Evolutionary conservation across 2,329 filamentous ascomycete genomes (phyloP).

Genomic region (Aspergillus ochraceus): DNA sequence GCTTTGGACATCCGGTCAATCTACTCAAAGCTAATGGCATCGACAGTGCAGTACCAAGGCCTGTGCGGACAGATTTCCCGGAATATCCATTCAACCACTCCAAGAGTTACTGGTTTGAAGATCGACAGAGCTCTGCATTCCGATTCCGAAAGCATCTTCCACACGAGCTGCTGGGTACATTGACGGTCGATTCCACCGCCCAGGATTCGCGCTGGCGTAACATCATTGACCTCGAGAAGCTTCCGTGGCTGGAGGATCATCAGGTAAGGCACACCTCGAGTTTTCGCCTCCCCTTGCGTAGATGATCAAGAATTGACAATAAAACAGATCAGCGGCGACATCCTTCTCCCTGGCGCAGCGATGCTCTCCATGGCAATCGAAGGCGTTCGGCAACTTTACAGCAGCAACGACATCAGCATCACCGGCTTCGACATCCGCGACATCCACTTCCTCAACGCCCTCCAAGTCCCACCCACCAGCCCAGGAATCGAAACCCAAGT

Average conservation of each 20-base stretch:
- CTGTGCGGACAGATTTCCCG: neutral
- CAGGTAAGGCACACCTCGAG: neutral
- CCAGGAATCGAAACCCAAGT: too few relatives aligned
- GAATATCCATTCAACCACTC: conserved; percentile 1
- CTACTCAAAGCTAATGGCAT: neutral
- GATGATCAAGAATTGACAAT: too few relatives aligned
- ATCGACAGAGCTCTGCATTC: neutral
- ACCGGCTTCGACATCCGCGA: too few relatives aligned
- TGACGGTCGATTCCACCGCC: neutral
- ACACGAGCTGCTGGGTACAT: neutral
- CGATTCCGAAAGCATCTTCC: neutral
- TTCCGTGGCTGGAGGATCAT: conserved; percentile 1
- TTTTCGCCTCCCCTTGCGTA: too few relatives aligned
- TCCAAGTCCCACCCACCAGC: too few relatives aligned
- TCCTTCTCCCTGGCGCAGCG: neutral
- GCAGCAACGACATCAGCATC: too few relatives aligned
- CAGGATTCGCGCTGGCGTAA: neutral
- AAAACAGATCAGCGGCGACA: neutral
- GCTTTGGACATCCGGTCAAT: neutral
- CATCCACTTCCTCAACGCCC: too few relatives aligned
- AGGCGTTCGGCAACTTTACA: neutral
- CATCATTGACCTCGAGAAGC: neutral
- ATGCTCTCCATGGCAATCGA: neutral
- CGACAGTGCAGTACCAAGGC: neutral
- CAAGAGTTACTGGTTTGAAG: neutral